Evolutionary conservation across 768 basidiomycete genomes (phyloP).

Genomic region (Boletus speciosus): DNA sequence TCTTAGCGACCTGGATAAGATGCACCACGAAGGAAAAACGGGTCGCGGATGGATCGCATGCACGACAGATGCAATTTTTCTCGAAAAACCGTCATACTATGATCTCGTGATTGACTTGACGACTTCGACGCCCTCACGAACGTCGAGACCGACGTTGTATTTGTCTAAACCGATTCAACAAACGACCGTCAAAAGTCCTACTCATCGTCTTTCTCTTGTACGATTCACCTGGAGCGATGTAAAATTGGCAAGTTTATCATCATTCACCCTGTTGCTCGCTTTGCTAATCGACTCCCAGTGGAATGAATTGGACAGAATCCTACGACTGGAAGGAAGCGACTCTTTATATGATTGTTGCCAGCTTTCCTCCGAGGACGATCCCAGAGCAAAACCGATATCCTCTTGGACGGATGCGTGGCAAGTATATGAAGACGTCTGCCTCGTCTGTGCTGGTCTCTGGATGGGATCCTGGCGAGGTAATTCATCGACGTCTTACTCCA

Average conservation of each 20-base stretch:
- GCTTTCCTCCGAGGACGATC: conserved; percentile 26
- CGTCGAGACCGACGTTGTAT: conserved; percentile 64
- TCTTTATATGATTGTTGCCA: conserved; percentile 33
- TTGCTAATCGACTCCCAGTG: conserved; percentile 43
- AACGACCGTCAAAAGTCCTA: conserved; percentile 37
- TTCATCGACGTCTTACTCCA: conserved; percentile 47
- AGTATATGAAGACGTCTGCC: conserved; percentile 81
- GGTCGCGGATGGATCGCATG: conserved; percentile 85
- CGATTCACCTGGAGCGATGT: conserved; percentile 85
- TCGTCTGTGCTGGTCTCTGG: conserved; percentile 82
- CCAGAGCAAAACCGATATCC: conserved; percentile 41
- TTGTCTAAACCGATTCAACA: conserved; percentile 48
- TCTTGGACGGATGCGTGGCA: conserved; percentile 75
- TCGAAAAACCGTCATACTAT: conserved; percentile 76
- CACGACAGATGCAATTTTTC: conserved; percentile 81
- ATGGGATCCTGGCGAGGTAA: conserved; percentile 60
- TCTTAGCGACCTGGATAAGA: conserved; percentile 62
- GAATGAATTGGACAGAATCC: conserved; percentile 71
- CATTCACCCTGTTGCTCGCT: neutral
- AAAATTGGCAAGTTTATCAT: conserved; percentile 49
- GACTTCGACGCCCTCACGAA: conserved; percentile 56
- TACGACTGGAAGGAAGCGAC: conserved; percentile 47
- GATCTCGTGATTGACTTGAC: conserved; percentile 81
- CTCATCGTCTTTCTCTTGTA: conserved; percentile 56
- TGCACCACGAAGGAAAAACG: conserved; percentile 51